Conservation (phyloP, 73 alveolate species). For the Tetrahymena thermophila region DNA sequence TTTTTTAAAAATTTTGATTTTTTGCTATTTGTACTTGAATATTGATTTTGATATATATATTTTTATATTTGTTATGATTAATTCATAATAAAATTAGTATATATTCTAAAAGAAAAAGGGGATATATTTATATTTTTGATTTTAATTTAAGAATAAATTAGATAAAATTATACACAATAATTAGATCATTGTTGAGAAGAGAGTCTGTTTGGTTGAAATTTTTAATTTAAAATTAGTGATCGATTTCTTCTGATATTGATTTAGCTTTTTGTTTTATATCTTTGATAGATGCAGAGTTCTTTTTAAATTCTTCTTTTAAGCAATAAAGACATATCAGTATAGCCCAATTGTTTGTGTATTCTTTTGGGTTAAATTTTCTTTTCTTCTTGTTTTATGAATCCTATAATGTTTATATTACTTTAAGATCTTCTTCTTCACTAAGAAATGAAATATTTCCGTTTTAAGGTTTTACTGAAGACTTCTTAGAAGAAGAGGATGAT, state of each 20-base stretch:
- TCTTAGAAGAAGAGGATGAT: background rate
- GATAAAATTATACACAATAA: background rate
- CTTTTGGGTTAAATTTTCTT: background rate
- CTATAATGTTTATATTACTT: background rate
- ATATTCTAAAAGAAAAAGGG: background rate
- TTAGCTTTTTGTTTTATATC: background rate
- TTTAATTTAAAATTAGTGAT: background rate
- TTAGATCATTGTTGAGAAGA: background rate
- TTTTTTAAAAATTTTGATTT: too few species aligned
- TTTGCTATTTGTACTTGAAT: background rate
- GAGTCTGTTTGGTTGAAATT: background rate
- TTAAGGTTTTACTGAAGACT: background rate
- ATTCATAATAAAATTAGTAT: too few species aligned
- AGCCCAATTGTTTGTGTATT: background rate
- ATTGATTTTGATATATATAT: too few species aligned
- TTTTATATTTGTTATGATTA: too few species aligned
- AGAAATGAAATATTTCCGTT: background rate
- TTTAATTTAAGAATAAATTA: background rate
- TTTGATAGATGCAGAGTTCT: background rate
- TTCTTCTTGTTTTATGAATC: background rate
- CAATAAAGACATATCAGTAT: background rate
- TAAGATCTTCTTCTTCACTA: background rate
- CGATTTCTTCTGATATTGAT: background rate
- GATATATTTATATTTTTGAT: too few species aligned
- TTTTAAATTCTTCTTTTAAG: background rate